Evolutionary conservation across 2,329 filamentous ascomycete genomes (phyloP).

Genomic region (Ascochyta lentis): DNA sequence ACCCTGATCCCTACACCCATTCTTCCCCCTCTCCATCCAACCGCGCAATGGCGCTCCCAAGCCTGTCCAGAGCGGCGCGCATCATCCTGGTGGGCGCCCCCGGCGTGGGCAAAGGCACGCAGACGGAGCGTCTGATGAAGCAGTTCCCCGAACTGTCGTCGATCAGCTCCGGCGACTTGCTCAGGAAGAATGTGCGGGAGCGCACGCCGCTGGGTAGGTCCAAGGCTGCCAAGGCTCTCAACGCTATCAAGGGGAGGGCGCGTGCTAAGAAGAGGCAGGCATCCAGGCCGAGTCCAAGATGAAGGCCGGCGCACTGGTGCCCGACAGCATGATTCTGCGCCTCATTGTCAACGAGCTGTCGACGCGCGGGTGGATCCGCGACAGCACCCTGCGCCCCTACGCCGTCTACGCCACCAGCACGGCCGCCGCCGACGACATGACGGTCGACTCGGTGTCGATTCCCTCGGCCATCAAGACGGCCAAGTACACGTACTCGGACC

Average conservation of each 20-base stretch:
- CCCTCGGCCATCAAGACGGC: constrained; percentile 47
- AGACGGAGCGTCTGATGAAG: constrained; percentile 85
- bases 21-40: background rate
- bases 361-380: constrained; percentile 80
- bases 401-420: constrained; percentile 53
- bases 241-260: too few relatives aligned
- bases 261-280: constrained; percentile 60
- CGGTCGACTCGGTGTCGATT: constrained; percentile 52
- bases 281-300: constrained; percentile 90
- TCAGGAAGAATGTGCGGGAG: constrained; percentile 90
- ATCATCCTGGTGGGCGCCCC: constrained; percentile 95
- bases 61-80: constrained; percentile 72
- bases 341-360: constrained; percentile 90
- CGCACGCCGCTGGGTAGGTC: constrained; percentile 79
- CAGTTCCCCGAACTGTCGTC: constrained; percentile 88
- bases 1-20: background rate
- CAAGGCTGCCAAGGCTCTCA: background rate
- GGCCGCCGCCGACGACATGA: constrained; percentile 38
- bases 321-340: constrained; percentile 88
- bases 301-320: constrained; percentile 86
- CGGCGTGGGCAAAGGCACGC: constrained; percentile 96
- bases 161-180: constrained; percentile 91
- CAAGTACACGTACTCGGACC: constrained; percentile 62
- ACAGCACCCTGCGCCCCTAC: constrained; percentile 55
- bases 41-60: constrained; percentile 30